Evolutionary conservation across 2,329 filamentous ascomycete genomes (phyloP), one percentile per base, ranked within the genome.

Genomic region (Fusarium nematophilum): DNA sequence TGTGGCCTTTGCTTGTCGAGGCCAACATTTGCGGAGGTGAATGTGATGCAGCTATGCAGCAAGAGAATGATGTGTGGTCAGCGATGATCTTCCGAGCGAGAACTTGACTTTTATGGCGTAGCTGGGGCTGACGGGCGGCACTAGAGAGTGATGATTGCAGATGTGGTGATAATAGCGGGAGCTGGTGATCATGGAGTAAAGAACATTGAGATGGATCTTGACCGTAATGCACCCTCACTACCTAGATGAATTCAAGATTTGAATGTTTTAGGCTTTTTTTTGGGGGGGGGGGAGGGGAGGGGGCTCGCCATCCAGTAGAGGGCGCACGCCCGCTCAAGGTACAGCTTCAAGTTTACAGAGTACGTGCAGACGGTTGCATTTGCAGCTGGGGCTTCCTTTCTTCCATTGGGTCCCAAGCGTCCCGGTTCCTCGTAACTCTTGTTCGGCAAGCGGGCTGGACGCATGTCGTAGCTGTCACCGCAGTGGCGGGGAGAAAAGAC

Each of bases 401-500:
- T 33, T 39, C 15, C 21, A 62, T 59, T 62, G 53, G 58, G 37
- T 44, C 37, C 47, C 58, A 38, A 39, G 49, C 38, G 43, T 59
- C 15, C 43, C 14, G 53, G 48, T 49, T 53, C 51, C 60, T 67
- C 42, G 60, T 54, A 53, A 33, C 34, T 42, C 42, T 39, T 46
- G 46, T 42, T 53, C 39, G 48, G 54, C 43, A 51, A 65, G 39
- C 7, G 2, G 31, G n/a, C 6, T 6, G 47, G 44, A 42, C 50
- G 56, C 61, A 65, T 62, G 62, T 46, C 57, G 55, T 65, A 49
- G 57, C 57, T 45, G 44, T 51, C 58, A 57, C 52, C 56, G 55
- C 62, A 65, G 62, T 57, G 65, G 63, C 61, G 50, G 51, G 48
- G 17, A 55, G 49, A 57, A 65, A 59, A 54, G 66, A 69, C 67